Evolutionary conservation across 192 early-diverging fungal species (phyloP).

Genomic region (Chytriomyces hyalinus): DNA sequence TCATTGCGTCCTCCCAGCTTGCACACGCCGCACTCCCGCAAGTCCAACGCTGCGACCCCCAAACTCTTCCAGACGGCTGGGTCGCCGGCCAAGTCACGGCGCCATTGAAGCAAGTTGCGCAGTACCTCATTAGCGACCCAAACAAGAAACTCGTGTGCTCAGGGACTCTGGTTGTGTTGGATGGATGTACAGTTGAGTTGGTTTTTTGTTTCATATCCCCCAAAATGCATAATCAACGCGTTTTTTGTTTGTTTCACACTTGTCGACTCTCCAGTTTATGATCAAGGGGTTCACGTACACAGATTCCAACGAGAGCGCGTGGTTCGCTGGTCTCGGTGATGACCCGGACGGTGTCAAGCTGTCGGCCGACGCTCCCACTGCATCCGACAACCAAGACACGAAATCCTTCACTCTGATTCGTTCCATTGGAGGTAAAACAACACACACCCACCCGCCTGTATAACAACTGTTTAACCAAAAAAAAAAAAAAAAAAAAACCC

Average conservation of each 20-base stretch:
- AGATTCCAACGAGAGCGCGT: neutral
- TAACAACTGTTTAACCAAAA: too few species aligned
- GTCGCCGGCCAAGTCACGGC: conserved; percentile 7
- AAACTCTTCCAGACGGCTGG: conserved; percentile 12
- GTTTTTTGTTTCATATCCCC: neutral
- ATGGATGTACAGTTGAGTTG: conserved; percentile 2
- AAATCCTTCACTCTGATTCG: neutral
- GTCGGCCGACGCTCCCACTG: neutral
- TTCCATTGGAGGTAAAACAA: neutral
- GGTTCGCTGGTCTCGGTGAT: conserved; percentile 4
- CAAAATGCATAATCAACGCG: neutral
- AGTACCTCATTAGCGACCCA: neutral
- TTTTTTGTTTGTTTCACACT: neutral
- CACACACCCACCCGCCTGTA: too few species aligned
- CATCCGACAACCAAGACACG: neutral
- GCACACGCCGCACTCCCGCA: neutral
- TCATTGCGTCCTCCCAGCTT: neutral
- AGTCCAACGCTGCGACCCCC: neutral
- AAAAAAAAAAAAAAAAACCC: neutral
- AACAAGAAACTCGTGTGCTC: neutral
- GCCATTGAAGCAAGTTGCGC: neutral
- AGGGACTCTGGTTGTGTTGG: conserved; percentile 12
- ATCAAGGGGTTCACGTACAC: conserved; percentile 15
- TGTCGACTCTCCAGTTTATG: conserved; percentile 2
- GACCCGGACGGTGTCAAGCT: conserved; percentile 9